Evolutionary conservation across 257 asterid genomes (phyloP).

Genomic region (Nicotiana undulata): DNA sequence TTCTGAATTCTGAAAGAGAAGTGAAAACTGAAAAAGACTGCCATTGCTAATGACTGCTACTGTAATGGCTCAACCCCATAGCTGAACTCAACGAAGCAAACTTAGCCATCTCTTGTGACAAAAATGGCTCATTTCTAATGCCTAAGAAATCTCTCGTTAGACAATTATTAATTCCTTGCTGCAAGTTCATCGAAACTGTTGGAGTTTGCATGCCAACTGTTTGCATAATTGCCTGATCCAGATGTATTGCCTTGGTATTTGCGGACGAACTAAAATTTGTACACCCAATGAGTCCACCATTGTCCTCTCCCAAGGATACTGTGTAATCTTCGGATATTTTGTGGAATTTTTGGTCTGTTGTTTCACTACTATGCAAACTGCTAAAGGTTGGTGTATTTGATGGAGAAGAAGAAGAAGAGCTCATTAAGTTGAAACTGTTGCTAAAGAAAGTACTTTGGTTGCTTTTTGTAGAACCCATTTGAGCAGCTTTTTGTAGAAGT

Average conservation of each 20-base stretch:
- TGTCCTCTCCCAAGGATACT: not conserved
- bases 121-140: conserved; percentile 56
- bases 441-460: conserved; percentile 27
- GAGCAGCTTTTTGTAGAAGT: conserved; percentile 81
- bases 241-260: not conserved
- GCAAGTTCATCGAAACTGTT: not conserved
- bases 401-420: conserved; percentile 32
- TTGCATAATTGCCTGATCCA: not conserved
- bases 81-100: conserved; percentile 70
- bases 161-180: conserved; percentile 10
- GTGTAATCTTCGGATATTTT: conserved; percentile 22
- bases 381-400: conserved; percentile 8
- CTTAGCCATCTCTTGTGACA: conserved; percentile 61
- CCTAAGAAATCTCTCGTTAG: conserved; percentile 88
- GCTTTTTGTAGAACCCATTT: conserved; percentile 73
- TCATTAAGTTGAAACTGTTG: conserved; percentile 43
- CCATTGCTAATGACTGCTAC: conserved; percentile 33
- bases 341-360: conserved; percentile 33
- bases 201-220: not conserved
- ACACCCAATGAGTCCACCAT: not conserved
- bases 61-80: conserved; percentile 68
- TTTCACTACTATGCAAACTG: conserved; percentile 26
- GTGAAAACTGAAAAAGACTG: not conserved
- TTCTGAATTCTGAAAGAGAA: not conserved
- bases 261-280: not conserved